Evolutionary conservation across 2,329 filamentous ascomycete genomes (phyloP).

Genomic region (Septoria petroselini): DNA sequence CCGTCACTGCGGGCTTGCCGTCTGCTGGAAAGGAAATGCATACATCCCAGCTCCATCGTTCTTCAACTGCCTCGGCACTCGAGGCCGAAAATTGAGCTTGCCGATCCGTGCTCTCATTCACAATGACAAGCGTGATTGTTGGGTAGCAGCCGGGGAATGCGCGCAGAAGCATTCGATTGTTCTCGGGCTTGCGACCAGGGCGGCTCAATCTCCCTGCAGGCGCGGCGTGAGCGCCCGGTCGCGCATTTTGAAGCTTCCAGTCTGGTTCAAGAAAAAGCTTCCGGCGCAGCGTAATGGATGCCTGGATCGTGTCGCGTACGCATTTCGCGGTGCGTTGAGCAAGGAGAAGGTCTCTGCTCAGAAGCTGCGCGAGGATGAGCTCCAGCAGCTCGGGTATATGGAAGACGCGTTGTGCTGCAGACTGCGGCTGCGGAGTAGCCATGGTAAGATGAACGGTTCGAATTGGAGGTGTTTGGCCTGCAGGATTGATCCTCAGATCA

Average conservation of each 20-base stretch:
- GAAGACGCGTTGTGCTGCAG: conserved; percentile 29
- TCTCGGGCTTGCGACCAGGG: conserved; percentile 34
- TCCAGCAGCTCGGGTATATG: conserved; percentile 42
- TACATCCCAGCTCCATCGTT: conserved; percentile 38
- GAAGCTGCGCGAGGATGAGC: conserved; percentile 37
- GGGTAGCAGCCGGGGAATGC: conserved; percentile 38
- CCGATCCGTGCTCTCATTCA: conserved; percentile 23
- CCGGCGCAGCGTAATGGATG: conserved; percentile 33
- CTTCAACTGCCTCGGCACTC: conserved; percentile 12
- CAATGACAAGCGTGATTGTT: conserved; percentile 36
- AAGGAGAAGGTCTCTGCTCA: conserved; percentile 35
- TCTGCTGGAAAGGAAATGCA: conserved; percentile 35
- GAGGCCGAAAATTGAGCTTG: conserved; percentile 7
- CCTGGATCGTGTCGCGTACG: conserved; percentile 32
- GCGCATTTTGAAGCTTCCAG: conserved; percentile 32
- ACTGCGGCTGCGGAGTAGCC: not conserved
- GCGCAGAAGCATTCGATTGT: conserved; percentile 37
- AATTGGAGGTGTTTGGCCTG: not conserved
- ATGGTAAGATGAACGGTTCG: not conserved
- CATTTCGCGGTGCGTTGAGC: conserved; percentile 33
- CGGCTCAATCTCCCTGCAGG: conserved; percentile 15
- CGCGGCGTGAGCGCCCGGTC: conserved; percentile 26
- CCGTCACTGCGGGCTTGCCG: conserved; percentile 17
- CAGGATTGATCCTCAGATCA: not conserved
- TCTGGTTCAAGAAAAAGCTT: conserved; percentile 39